Conservation (phyloP, 2,329 filamentous ascomycete species). For the Apiospora aurea region DNA sequence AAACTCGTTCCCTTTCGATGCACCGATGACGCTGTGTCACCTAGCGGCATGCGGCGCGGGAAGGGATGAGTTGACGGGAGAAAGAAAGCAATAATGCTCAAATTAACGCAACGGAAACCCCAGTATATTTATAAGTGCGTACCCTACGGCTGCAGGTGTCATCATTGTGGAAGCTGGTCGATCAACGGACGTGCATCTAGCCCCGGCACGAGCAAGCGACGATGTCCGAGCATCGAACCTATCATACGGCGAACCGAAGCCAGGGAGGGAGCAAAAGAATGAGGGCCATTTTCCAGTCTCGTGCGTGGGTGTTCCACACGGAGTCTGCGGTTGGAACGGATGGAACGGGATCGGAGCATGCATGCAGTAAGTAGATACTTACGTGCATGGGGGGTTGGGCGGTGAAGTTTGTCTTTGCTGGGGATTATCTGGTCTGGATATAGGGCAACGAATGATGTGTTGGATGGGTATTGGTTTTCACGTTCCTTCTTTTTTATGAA, state of each 20-base stretch:
- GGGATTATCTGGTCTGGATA: background rate
- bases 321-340: background rate
- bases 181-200: conserved; percentile 12
- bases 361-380: background rate
- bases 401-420: conserved; percentile 4
- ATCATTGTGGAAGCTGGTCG: conserved; percentile 20
- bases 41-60: background rate
- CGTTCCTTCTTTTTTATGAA: background rate
- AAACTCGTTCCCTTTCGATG: background rate
- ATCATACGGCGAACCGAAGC: background rate
- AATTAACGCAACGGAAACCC: background rate
- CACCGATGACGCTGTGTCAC: background rate
- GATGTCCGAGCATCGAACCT: conserved; percentile 11
- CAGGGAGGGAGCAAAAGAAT: background rate
- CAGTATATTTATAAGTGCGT: background rate
- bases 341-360: background rate
- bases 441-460: conserved; percentile 4
- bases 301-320: background rate
- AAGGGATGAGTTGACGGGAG: background rate
- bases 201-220: conserved; percentile 6
- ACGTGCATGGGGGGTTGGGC: conserved; percentile 4
- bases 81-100: background rate
- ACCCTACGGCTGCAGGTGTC: conserved; percentile 5
- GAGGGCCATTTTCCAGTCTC: background rate
- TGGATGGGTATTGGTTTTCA: conserved; percentile 15